These are phyloP conservation scores for Lodderomyces oxycetoniae DNA, from an alignment of 1,139 yeast species.

Conservation along the genomic window DNA sequence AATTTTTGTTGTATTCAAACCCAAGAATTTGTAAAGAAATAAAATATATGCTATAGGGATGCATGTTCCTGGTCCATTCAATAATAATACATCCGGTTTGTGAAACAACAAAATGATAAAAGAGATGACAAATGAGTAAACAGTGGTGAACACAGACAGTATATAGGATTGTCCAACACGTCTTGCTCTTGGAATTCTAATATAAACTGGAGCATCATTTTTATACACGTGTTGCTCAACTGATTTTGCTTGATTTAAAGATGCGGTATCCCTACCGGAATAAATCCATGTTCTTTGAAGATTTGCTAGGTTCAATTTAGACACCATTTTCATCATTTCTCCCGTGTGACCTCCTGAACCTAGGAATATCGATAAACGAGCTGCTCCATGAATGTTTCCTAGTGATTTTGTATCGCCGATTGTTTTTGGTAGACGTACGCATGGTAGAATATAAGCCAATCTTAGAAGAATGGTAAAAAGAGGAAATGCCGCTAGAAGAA, in stretches of 20 bases:
- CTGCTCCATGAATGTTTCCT: too few relatives aligned
- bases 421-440: conserved; percentile 1
- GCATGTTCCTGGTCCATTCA: conserved; percentile 95
- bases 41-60: conserved; percentile 69
- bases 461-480: neutral
- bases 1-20: conserved; percentile 52
- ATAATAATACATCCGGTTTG: conserved; percentile 51
- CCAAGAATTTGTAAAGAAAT: conserved; percentile 49
- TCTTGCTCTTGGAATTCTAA: conserved; percentile 67
- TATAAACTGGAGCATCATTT: conserved; percentile 17
- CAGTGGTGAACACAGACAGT: conserved; percentile 52
- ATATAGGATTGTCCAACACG: conserved; percentile 61
- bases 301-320: conserved; percentile 24
- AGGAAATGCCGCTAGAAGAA: neutral
- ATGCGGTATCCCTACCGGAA: conserved; percentile 57
- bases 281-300: conserved; percentile 42
- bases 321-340: conserved; percentile 73
- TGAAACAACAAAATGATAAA: conserved; percentile 19
- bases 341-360: conserved; percentile 97
- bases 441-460: neutral
- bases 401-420: neutral
- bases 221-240: conserved; percentile 1
- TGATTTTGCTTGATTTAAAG: conserved; percentile 49
- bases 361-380: conserved; percentile 43
- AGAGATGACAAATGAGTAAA: conserved; percentile 34